Percentiles rank a stretch among this genome's conserved stretches.
These are phyloP conservation scores for Verticillium dahliae DNA, from an alignment of 2,329 filamentous ascomycete genomes.

Conservation along the genomic window DNA sequence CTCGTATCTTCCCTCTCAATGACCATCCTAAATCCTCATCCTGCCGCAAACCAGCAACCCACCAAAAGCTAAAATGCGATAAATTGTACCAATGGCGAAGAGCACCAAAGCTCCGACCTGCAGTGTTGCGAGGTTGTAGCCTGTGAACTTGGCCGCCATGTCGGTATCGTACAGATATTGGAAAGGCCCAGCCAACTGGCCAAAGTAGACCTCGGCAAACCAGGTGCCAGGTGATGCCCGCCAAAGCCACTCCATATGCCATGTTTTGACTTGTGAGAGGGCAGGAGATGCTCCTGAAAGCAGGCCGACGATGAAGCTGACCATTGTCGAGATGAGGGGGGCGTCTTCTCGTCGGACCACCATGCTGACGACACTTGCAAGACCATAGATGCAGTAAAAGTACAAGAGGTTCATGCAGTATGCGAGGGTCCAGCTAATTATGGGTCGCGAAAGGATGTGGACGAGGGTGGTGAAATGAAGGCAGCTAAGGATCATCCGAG, in stretches of 20 bases:
- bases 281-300: slow-evolving; percentile 46
- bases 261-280: slow-evolving; percentile 37
- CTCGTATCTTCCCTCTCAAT: too few species aligned
- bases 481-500: slow-evolving; percentile 42
- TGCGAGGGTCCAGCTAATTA: slow-evolving; percentile 40
- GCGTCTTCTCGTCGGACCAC: slow-evolving; percentile 48
- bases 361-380: slow-evolving; percentile 47
- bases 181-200: slow-evolving; percentile 41
- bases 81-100: slow-evolving; percentile 34
- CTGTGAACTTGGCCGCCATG: slow-evolving; percentile 31
- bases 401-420: slow-evolving; percentile 47
- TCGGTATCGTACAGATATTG: slow-evolving; percentile 44
- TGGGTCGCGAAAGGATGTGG: slow-evolving; percentile 39
- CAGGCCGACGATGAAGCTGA: slow-evolving; percentile 45
- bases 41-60: slow-evolving; percentile 26
- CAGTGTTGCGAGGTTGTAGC: slow-evolving; percentile 38
- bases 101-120: slow-evolving; percentile 28
- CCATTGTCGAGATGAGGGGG: slow-evolving; percentile 48
- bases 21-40: slow-evolving; percentile 17
- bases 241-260: slow-evolving; percentile 52
- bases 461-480: slow-evolving; percentile 49
- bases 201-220: slow-evolving; percentile 51
- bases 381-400: slow-evolving; percentile 53
- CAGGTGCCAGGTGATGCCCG: slow-evolving; percentile 45
- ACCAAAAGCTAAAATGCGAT: slow-evolving; percentile 37